Percentiles rank a stretch among this genome's conserved stretches.
Evolutionary conservation across 176 grass and related monocot species (phyloP).

Genomic region (barley (Hordeum vulgare)): DNA sequence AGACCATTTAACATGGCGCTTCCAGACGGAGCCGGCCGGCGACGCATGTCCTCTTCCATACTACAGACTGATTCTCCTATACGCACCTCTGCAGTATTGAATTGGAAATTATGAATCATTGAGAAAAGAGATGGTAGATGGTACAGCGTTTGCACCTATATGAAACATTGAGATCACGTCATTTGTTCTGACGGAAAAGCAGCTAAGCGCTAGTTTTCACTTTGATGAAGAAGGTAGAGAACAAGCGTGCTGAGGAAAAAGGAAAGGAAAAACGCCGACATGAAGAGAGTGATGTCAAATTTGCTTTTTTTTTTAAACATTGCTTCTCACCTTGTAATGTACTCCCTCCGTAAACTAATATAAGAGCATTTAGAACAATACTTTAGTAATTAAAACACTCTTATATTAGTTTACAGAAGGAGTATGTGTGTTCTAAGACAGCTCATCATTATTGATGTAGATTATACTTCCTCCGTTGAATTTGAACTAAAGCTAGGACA

Average conservation of each 20-base stretch:
- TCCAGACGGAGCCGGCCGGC: conserved; percentile 29
- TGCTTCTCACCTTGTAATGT: not conserved
- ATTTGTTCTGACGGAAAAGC: too few species aligned
- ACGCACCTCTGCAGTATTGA: not conserved
- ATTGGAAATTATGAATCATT: not conserved
- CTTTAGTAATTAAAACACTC: too few species aligned
- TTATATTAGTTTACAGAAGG: too few species aligned
- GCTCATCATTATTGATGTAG: not conserved
- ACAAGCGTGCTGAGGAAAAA: too few species aligned
- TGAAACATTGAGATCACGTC: not conserved
- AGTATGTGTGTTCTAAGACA: not conserved
- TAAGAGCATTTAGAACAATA: too few species aligned
- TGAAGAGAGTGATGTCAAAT: not conserved
- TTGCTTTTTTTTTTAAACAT: not conserved
- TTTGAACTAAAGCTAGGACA: too few species aligned
- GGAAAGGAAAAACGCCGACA: not conserved
- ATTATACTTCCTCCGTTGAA: not conserved
- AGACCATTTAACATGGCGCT: not conserved
- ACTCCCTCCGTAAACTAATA: too few species aligned
- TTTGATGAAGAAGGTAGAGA: too few species aligned
- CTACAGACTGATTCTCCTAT: conserved; percentile 15
- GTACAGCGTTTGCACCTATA: not conserved
- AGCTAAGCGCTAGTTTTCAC: too few species aligned
- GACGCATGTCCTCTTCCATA: not conserved
- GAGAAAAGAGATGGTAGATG: not conserved